phyloP scores from a whole-genome alignment of 768 basidiomycete species.

The Hygrophorus russula region DNA sequence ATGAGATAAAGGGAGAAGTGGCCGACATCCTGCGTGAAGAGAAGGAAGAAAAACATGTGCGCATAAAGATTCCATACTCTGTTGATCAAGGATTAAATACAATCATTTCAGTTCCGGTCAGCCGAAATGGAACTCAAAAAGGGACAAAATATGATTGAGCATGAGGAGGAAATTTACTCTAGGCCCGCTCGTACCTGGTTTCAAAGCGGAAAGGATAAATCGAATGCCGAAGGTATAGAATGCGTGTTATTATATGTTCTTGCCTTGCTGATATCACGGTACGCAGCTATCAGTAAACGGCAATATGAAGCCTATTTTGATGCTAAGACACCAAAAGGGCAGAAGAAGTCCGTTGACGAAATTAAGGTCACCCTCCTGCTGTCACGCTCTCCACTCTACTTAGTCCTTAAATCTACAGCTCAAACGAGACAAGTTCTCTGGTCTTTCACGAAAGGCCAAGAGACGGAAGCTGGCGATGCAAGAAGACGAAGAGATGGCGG shows the following conservation, averaged over 20 bases:
- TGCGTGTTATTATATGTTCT: neutral
- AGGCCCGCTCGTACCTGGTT: conserved; percentile 99
- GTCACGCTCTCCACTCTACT: conserved; percentile 4
- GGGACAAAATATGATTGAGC: conserved; percentile 91
- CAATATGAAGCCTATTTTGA: conserved; percentile 54
- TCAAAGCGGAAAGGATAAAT: conserved; percentile 79
- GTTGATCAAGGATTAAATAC: conserved; percentile 5
- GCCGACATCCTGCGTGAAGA: conserved; percentile 78
- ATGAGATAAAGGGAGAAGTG: conserved; percentile 65
- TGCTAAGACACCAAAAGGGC: conserved; percentile 24
- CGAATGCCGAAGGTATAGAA: conserved; percentile 58
- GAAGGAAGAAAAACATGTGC: conserved; percentile 86
- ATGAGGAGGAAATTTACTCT: conserved; percentile 84
- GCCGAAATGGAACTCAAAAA: conserved; percentile 96
- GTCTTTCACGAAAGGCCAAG: conserved; percentile 80
- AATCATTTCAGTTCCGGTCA: conserved; percentile 48
- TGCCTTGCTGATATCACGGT: neutral
- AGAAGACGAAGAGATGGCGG: conserved; percentile 56
- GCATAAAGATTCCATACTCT: conserved; percentile 5
- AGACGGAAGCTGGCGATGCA: conserved; percentile 81
- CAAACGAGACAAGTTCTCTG: conserved; percentile 68
- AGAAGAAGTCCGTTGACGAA: conserved; percentile 22
- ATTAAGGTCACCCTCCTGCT: conserved; percentile 28
- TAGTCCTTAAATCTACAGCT: conserved; percentile 29
- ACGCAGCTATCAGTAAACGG: conserved; percentile 61